Evolutionary conservation across 2,329 filamentous ascomycete genomes (phyloP), one percentile per base, ranked within the genome.

Genomic region (Talaromyces sp.): DNA sequence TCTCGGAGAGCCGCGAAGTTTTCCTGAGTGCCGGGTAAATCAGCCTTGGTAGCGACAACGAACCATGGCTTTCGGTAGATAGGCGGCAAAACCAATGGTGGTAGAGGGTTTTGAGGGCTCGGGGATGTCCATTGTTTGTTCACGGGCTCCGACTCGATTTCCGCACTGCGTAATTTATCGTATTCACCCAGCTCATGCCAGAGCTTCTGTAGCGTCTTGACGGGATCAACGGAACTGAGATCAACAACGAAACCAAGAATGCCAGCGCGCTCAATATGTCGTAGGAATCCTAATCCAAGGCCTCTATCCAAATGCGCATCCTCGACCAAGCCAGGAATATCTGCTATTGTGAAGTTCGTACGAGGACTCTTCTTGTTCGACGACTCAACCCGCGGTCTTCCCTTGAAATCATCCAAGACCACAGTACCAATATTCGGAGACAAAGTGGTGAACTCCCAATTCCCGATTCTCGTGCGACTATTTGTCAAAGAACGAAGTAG

Each of bases 51-150:
- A 1, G 90, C 93, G 43, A 97, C 86, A 5, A 97, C 92, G 67
- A 96, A 94, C 94, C 94, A 99, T 0, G 94, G 92, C 76, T 99
- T 99, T 35, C 84, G 84, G n/a, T 89, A 89, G 63, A 97, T 95
- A 40, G 88, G 84, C n/a, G 89, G 80, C 10, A 82, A 75, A 22
- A 73, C 72, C 35, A 82, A 71, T 22, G 75, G 78, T 40, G 77
- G 79, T 19, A 84, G 72, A 8, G 62, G 53, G 2, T 59, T 56
- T 7, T 56, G 52, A 5, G 35, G 67, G 45, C 71, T 68, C 69
- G 82, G 84, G 28, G 78, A 79, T 56, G 87, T 75, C 67, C 83
- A 77, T 78, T 85, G 83, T 57, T 86, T 81, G 51, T 84, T 80
- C 3, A 83, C 79, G 64, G 87, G 83, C 28, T 86, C 81, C 56